Base-by-base conservation (phyloP, 2,329 filamentous ascomycete species). In the Neoscytalidium dimidiatum region DNA sequence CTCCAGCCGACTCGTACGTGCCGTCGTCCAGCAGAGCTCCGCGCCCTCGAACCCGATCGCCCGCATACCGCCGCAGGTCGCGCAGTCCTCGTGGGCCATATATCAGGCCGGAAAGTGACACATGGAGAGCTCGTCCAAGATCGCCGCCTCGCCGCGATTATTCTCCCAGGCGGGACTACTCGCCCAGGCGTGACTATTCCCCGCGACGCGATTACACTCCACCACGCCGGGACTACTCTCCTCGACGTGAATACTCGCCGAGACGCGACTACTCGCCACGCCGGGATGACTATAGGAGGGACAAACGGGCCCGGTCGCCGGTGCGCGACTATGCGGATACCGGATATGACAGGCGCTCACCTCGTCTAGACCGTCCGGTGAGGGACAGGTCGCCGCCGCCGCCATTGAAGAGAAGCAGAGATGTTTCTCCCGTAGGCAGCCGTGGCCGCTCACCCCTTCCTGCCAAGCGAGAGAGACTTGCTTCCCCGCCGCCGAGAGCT, bases 111-210 rank as follows among this genome's bases (percentile, higher is more conserved):
- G 76, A 78, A 62, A 67, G 67, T 51, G 76, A 82, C 69, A 78
- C 78, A 70, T 76, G 77, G 82, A 74, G 80, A 72, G 62, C 76
- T 61, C 69, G 81, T 67, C 78, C 79, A 53, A 78, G 82, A 68
- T 85, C 85, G 31, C 85, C 84, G 44, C 78, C 81, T 21, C 76
- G 80, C 8, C 76, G 81, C 56, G 73, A 66, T 43, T 79, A 73
- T 60, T 80, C 77, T 17, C 49, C 43, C 28, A 19, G 57, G 46
- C 63, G 63, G n/a, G 75, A 76, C 29, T 60, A 60, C 43, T 85
- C 85, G 28, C 85, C 77, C 28, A 69, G 78, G 60, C 73, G 78
- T n/a, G 71, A 72, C 21, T 57, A 44, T 28, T 56, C 60, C 7
- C 62, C 57, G 33, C 33, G 51, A 17, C 51, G 52, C 6, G 52